Base-by-base conservation (phyloP, 441 rosid species). In the Populus tomentosa region DNA sequence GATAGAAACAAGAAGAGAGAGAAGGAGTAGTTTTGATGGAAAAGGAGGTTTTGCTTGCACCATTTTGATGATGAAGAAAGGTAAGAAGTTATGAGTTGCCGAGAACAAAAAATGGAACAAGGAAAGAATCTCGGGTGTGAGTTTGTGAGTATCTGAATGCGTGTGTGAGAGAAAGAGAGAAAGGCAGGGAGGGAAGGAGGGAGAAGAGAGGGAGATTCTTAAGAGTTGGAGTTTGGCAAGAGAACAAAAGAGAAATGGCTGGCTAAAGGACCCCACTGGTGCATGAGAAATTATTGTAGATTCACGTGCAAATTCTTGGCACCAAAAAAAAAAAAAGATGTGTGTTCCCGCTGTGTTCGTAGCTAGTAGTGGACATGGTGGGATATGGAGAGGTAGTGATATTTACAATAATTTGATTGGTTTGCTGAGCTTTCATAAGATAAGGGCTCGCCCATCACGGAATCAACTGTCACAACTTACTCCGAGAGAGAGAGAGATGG, bases 231-330 rank as follows among this genome's bases (percentile, higher is more conserved):
- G 83, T 87, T 78, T 81, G 85, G 92, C 84, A 87, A 89, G 91
- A 86, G 83, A 91, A 92, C 98, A 92, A 92, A 92, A 90, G 85
- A 86, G 71, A 82, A 82, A 84, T 83, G 87, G 91, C 87, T 88
- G 94, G 88, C 83, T 73, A 21, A 83, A 82, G 84, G 90, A 74
- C 86, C 92, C 65, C 92, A 86, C 87, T 76, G 75, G 67, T 90
- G 95, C 95, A 92, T 90, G 95, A 86, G 80, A 87, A 87, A 87
- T 91, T 89, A 89, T 92, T 91, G 92, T 80, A 82, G 86, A 84
- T 88, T 94, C 98, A 92, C 97, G 90, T 90, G 97, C 91, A 82
- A 69, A 38, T 85, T 86, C 80, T 78, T 72, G 75, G 71, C 24
- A 26, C 33, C 16, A 16, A 63, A 69, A 16, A 38, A 59, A 70